These are phyloP conservation scores for Agrocybe chaxingu DNA, from an alignment of 768 basidiomycete species.

Conservation along the genomic window DNA sequence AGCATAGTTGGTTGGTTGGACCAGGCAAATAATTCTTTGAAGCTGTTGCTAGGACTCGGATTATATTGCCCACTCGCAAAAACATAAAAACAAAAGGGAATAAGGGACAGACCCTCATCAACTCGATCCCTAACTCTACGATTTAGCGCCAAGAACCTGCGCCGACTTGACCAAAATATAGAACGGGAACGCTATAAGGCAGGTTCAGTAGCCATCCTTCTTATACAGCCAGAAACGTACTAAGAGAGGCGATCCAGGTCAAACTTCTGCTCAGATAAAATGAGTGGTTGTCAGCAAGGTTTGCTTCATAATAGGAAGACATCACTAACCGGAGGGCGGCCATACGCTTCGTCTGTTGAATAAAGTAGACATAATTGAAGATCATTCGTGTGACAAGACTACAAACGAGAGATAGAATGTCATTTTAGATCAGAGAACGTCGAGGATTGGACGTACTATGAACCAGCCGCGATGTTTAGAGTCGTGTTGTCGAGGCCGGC, in stretches of 20 bases:
- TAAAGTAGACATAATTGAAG: constrained; percentile 20
- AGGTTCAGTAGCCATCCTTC: too few relatives aligned
- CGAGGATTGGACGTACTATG: constrained; percentile 12
- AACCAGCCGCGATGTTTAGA: constrained; percentile 23
- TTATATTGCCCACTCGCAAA: too few relatives aligned
- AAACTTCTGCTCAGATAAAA: constrained; percentile 3
- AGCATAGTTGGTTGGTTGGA: too few relatives aligned
- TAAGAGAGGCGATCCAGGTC: constrained; percentile 7
- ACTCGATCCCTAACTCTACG: too few relatives aligned
- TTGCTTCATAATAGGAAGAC: not conserved
- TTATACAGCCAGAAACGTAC: not conserved
- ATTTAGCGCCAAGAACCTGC: too few relatives aligned
- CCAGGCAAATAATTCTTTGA: too few relatives aligned
- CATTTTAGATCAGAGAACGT: not conserved
- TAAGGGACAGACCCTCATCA: too few relatives aligned
- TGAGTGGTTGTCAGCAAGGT: not conserved
- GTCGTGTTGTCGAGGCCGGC: constrained; percentile 17
- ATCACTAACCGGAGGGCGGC: constrained; percentile 10
- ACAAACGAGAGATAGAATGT: not conserved
- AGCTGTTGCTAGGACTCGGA: too few relatives aligned
- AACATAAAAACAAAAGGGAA: too few relatives aligned
- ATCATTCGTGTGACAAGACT: constrained; percentile 13
- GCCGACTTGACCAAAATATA: too few relatives aligned
- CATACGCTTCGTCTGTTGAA: constrained; percentile 7
- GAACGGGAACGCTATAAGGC: not conserved